Evolutionary conservation across 2,329 filamentous ascomycete genomes (phyloP).

Genomic region (Cladophialophora bantiana): DNA sequence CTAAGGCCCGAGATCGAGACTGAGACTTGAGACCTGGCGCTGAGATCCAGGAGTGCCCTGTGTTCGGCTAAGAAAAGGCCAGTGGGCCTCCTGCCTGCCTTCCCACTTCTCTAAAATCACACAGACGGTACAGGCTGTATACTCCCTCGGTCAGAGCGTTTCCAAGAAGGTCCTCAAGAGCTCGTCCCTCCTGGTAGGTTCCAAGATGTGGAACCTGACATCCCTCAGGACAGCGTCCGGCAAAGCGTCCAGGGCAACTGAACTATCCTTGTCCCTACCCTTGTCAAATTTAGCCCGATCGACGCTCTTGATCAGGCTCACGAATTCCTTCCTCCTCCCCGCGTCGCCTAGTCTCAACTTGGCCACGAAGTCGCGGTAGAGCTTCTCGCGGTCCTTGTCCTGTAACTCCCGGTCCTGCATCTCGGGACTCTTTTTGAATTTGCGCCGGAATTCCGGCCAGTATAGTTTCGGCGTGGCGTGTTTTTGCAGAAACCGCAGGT

Average conservation of each 20-base stretch:
- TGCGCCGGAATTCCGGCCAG: conserved; percentile 96
- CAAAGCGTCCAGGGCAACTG: conserved; percentile 3
- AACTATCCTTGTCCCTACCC: not conserved
- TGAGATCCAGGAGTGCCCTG: no score
- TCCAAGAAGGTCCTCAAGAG: conserved; percentile 36
- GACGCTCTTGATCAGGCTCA: conserved; percentile 49
- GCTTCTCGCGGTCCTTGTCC: conserved; percentile 58
- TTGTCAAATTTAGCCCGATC: conserved; percentile 11
- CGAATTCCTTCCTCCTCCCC: conserved; percentile 55
- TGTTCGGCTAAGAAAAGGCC: no score
- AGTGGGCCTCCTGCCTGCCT: not conserved
- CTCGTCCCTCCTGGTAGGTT: conserved; percentile 35
- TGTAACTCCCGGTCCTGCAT: conserved; percentile 64
- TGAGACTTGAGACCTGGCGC: no score
- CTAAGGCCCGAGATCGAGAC: no score
- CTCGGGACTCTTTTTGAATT: conserved; percentile 79
- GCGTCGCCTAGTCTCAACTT: conserved; percentile 56
- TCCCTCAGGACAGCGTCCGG: conserved; percentile 29
- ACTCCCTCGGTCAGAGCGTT: conserved; percentile 8
- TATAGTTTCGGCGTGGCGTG: conserved; percentile 90
- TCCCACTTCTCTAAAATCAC: not conserved
- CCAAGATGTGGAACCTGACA: conserved; percentile 36
- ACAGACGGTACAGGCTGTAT: not conserved
- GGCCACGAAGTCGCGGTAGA: conserved; percentile 56
- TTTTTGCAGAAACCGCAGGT: conserved; percentile 79